Evolutionary conservation across 768 basidiomycete species (phyloP), one percentile per base, ranked within the genome.

Genomic region (Termitomyces sp.): DNA sequence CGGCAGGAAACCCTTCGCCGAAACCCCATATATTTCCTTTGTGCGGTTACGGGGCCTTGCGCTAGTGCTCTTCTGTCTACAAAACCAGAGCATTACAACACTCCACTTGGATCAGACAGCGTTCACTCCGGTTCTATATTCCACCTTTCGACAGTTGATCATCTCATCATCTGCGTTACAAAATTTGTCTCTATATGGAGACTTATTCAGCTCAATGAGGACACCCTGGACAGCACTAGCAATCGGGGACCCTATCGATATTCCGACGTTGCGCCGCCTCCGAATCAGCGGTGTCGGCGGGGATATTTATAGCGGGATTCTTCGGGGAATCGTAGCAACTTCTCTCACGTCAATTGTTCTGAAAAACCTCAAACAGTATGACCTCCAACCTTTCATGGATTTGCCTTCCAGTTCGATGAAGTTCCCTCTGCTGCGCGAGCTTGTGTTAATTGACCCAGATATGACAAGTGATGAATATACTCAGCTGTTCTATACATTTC

Each of bases 61-160:
- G 0, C 67, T 79, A 16, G 69, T 76, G 36, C 68, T 76, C 67
- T 79, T 26, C 69, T 76, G 42, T 67, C 74, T 39, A 74, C 78
- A 56, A 71, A 68, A 1, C 77, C 79, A 65, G 0, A 56, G 59
- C 4, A 63, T 80, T 5, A 74, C 69, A 26, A 77, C 72, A 0
- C 72, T 83, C 20, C 78, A 81, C 57, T 70, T 83, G 36, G 78
- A 81, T 52, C 75, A 79, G 48, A 78, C 74, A 1, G 67, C 65
- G 12, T 45, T 64, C 2, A 50, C 78, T 4, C 72, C 76, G 22
- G 65, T 81, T 7, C 63, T 62, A 5, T 78, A 74, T 62, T 55
- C 61, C 14, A 67, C 69, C 4, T 75, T 82, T 53, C 62, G 66
- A 16, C 59, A 61, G 5, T 60, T 79, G n/a, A n/a, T 79, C n/a